These are phyloP conservation scores for Hypomontagnella monticulosa DNA, from an alignment of 495 filamentous ascomycete species.

Conservation along the genomic window DNA sequence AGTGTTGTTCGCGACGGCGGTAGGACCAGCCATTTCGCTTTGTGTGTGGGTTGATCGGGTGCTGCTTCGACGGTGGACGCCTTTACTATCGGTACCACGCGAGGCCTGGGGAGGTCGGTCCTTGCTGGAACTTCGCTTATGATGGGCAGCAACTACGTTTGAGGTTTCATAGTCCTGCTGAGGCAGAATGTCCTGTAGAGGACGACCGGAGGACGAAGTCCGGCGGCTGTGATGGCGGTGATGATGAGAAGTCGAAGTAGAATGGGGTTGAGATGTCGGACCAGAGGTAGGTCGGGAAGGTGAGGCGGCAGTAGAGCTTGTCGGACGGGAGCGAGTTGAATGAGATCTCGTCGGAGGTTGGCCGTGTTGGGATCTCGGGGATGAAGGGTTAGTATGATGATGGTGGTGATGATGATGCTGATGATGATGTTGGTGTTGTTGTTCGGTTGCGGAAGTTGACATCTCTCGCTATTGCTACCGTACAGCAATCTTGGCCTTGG, in stretches of 20 bases:
- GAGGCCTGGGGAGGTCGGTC: conserved; percentile 51
- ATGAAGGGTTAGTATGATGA: conserved; percentile 26
- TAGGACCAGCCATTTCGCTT: conserved; percentile 63
- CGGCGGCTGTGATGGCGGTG: conserved; percentile 47
- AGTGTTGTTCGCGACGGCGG: conserved; percentile 57
- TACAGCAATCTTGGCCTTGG: conserved; percentile 14
- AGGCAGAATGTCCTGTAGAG: conserved; percentile 50
- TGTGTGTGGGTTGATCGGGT: conserved; percentile 42
- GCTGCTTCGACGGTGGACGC: conserved; percentile 56
- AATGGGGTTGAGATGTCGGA: conserved; percentile 22
- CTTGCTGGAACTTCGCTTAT: conserved; percentile 54
- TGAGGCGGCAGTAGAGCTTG: conserved; percentile 28
- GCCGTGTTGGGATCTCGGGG: conserved; percentile 34
- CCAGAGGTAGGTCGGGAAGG: conserved; percentile 9
- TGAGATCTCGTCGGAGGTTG: conserved; percentile 41
- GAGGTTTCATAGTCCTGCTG: conserved; percentile 56
- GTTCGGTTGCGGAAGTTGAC: conserved; percentile 41
- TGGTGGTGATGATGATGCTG: conserved; percentile 33
- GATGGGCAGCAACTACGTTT: conserved; percentile 46
- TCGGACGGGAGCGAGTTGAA: conserved; percentile 48
- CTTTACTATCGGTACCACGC: conserved; percentile 53
- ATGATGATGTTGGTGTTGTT: conserved; percentile 33
- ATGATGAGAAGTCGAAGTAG: conserved; percentile 45
- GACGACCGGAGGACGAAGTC: conserved; percentile 47
- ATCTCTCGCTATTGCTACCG: conserved; percentile 41